Conservation (phyloP, 371 early-diverging fungal species). For the Mucor mucedo region DNA sequence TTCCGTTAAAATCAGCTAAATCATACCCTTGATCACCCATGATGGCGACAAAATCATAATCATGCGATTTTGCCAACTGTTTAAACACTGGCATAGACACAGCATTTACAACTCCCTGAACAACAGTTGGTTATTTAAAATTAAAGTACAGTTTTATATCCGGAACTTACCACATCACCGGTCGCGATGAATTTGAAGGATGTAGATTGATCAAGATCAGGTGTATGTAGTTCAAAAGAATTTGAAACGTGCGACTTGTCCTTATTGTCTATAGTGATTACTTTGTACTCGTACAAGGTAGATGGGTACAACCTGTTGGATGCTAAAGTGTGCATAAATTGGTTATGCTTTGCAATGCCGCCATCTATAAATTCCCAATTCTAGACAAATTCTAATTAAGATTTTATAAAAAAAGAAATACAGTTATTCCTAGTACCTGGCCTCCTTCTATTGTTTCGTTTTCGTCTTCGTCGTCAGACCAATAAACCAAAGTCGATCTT, state of each 20-base stretch:
- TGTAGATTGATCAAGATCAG: background rate
- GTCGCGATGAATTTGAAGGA: slow-evolving; percentile 32
- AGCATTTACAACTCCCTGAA: slow-evolving; percentile 39
- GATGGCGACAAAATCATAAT: slow-evolving; percentile 42
- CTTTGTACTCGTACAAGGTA: slow-evolving; percentile 36
- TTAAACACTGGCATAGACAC: slow-evolving; percentile 32
- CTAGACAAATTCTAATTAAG: background rate
- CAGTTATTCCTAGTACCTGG: background rate
- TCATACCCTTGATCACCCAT: slow-evolving; percentile 42
- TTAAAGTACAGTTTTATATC: background rate
- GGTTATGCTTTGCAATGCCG: slow-evolving; percentile 24
- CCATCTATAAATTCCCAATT: slow-evolving; percentile 40
- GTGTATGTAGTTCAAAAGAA: slow-evolving; percentile 1
- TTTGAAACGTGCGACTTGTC: slow-evolving; percentile 21
- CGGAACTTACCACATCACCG: slow-evolving; percentile 33
- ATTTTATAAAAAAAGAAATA: background rate
- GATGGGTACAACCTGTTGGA: slow-evolving; percentile 17
- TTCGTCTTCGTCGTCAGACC: slow-evolving; percentile 18
- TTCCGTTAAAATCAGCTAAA: slow-evolving; percentile 47
- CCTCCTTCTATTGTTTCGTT: background rate
- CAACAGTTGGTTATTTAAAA: background rate
- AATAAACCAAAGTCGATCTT: slow-evolving; percentile 29
- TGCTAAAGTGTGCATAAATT: slow-evolving; percentile 30
- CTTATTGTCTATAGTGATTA: slow-evolving; percentile 13
- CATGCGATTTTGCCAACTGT: slow-evolving; percentile 21